Base-by-base conservation (phyloP, 1,284 basidiomycete species). In the Cryptococcus sp. region DNA sequence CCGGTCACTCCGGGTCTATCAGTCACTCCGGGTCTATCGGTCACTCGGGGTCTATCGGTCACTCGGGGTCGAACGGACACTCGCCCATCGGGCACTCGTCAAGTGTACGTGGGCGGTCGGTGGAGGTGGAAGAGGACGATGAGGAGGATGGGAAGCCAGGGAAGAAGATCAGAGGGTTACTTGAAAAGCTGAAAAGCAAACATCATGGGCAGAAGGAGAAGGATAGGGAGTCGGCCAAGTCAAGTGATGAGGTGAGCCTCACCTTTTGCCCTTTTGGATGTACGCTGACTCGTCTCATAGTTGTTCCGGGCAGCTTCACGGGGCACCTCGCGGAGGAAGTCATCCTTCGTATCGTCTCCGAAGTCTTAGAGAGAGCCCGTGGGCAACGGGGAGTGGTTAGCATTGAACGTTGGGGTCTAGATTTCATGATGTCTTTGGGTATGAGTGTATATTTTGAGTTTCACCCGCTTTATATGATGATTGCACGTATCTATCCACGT, bases 121-220 rank as follows among this genome's bases (percentile, higher is more conserved):
- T 21, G 20, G 52, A 46, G 8, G 56, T 49, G 7, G 63, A 66
- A n/a, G 64, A 55, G 2, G 52, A 52, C 24, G 28, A 38, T 18
- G 57, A 60, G 13, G 53, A 60, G 44, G 59, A 61, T 18, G 55
- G 57, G n/a, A 46, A 53, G 51, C 35, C 45, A 40, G 50, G 55
- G 33, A 50, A 55, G 38, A 58, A 40, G 36, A 53, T 70, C 4
- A 70, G 65, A 53, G 68, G 66, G 12, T 60, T 70, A 15, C 48
- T 68, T 38, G 62, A 60, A 15, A 66, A 68, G 53, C 48, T 69
- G 45, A 57, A 45, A 18, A n/a, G n/a, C n/a, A 53, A 47, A 36
- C 40, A 55, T 50, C 53, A 56, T 12, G 24, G 37, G 46, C 36
- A 36, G 20, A 37, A 52, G 39, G 20, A 46, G 55, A 35, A 36